Evolutionary conservation across 352 stramenopile species (phyloP).

Genomic region (Pythium periplocum): DNA sequence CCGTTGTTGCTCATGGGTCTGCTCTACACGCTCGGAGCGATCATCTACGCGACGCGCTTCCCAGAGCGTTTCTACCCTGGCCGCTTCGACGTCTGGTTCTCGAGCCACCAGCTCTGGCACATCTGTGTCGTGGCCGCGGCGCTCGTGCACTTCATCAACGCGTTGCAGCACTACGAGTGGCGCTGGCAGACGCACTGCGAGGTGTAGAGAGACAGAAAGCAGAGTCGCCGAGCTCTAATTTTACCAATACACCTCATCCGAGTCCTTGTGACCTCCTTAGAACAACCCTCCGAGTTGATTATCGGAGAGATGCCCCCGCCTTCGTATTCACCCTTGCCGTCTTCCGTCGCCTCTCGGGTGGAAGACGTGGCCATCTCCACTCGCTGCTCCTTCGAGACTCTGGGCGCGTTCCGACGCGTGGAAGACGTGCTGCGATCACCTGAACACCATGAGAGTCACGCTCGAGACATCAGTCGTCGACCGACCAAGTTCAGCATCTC

Average conservation of each 20-base stretch:
- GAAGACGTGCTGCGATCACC: conserved; percentile 12
- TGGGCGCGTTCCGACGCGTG: conserved; percentile 26
- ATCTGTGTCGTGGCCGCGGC: conserved; percentile 83
- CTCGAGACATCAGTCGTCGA: conserved; percentile 13
- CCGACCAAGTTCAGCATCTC: conserved; percentile 10
- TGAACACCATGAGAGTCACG: conserved; percentile 2
- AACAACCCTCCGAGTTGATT: too few relatives aligned
- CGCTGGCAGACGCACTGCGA: conserved; percentile 80
- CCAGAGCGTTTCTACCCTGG: conserved; percentile 82
- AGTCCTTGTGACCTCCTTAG: too few relatives aligned
- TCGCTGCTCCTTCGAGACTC: conserved; percentile 39
- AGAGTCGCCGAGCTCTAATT: too few relatives aligned
- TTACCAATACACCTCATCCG: too few relatives aligned
- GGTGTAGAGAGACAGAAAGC: conserved; percentile 22
- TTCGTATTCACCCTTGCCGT: too few relatives aligned
- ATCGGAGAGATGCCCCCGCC: too few relatives aligned
- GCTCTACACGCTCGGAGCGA: conserved; percentile 73
- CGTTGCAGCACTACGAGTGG: conserved; percentile 84
- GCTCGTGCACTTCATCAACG: conserved; percentile 80
- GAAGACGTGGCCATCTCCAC: conserved; percentile 12
- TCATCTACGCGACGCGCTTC: conserved; percentile 85
- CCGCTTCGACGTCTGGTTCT: conserved; percentile 82
- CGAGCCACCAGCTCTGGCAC: conserved; percentile 86
- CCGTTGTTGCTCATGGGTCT: conserved; percentile 68
- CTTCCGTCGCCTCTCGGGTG: background rate